Base-by-base conservation (phyloP, 2,329 filamentous ascomycete species). In the Alternaria gaisen region DNA sequence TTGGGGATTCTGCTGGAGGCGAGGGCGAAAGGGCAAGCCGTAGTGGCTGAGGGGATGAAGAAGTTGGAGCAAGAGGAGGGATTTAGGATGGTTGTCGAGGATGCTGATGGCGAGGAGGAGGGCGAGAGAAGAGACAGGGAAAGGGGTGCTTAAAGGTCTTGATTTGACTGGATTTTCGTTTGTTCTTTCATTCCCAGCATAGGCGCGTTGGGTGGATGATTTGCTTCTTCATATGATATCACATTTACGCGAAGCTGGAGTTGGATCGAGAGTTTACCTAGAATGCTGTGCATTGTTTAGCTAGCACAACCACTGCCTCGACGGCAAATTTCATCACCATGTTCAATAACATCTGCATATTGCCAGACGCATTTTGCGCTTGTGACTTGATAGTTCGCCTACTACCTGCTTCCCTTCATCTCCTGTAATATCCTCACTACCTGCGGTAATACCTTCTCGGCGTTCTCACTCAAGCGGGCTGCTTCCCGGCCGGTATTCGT, bases 381-480 rank as follows among this genome's bases (percentile, higher is more conserved):
- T 24, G 9, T 26, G 34, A 8, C 9, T 52, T 22, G 24, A 24
- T 42, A 20, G 38, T 10, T 32, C 18, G 32, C 51, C 26, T 30
- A 42, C 14, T 20, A 16, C n/a, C 9, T 47, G 30, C 32, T 51
- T 9, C 40, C 22, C 26, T 63, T 63, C 59, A 66, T 70, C 18
- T 58, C 64, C 43, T 65, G 65, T 11, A 77, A 53, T 38, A 71
- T 62, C 61, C 60, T 67, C 7, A 76, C 74, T 40, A 77, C 70
- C 50, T 68, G 52, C 16, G 73, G 73, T 40, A 77, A 63, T 4
- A 82, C 69, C 62, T 74, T 66, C 52, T 83, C 81, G 11, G 80
- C 76, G 41, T 76, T 74, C 61, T 80, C 74, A 53, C 77, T 78
- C 50, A 76, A 75, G 52, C 82, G 73, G 9, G 83, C 73, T 2